A percentile compares a stretch with the other conserved stretches of the same genome.
Conservation (phyloP, 1,139 yeast species). For the Candida sp. region DNA sequence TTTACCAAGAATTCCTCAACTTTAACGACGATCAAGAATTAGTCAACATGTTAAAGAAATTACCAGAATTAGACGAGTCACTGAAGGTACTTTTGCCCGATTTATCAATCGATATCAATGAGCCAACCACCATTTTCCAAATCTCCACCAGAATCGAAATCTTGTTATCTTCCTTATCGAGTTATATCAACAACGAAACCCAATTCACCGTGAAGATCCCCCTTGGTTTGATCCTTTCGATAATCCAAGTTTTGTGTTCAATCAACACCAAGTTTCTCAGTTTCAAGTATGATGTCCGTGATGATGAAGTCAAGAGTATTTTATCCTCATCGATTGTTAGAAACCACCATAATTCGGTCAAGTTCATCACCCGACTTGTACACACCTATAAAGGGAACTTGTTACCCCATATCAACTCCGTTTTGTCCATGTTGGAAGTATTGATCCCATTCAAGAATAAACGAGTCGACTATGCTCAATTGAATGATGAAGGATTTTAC, state of each 20-base stretch:
- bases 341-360: constrained; percentile 43
- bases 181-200: constrained; percentile 44
- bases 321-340: constrained; percentile 39
- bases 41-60: constrained; percentile 24
- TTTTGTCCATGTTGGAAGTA: constrained; percentile 52
- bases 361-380: constrained; percentile 36
- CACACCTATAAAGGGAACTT: constrained; percentile 40
- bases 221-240: constrained; percentile 46
- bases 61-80: constrained; percentile 19
- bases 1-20: constrained; percentile 59
- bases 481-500: constrained; percentile 30
- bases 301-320: constrained; percentile 39
- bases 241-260: constrained; percentile 50
- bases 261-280: constrained; percentile 53
- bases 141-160: constrained; percentile 49
- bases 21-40: constrained; percentile 52
- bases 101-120: constrained; percentile 55
- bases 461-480: constrained; percentile 25
- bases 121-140: constrained; percentile 46
- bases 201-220: constrained; percentile 52
- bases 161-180: constrained; percentile 41
- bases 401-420: constrained; percentile 45
- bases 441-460: constrained; percentile 48
- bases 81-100: constrained; percentile 7
- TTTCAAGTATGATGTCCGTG: constrained; percentile 56